phyloP scores from a whole-genome alignment of 2,329 filamentous ascomycete species.

The Fusarium sp. region DNA sequence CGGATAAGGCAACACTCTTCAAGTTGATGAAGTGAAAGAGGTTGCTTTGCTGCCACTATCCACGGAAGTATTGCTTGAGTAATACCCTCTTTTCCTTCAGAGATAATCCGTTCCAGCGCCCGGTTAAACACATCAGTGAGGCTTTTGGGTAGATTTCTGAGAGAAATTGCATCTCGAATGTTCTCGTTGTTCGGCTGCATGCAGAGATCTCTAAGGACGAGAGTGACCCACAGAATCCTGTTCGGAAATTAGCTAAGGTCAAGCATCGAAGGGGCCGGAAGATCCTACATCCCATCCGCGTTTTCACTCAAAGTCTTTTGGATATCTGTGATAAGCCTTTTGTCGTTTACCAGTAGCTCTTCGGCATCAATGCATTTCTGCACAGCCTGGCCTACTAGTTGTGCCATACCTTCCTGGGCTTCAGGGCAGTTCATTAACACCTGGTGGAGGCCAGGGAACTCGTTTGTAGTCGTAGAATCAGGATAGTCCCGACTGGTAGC shows the following conservation, averaged over 20 bases:
- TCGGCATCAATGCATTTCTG: not conserved
- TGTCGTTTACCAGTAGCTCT: not conserved
- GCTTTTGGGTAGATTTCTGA: rapidly evolving
- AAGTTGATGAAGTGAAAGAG: not conserved
- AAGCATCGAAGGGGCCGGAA: rapidly evolving
- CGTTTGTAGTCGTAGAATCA: rapidly evolving
- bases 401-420: rapidly evolving
- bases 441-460: rapidly evolving
- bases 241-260: rapidly evolving
- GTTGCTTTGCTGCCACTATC: not conserved
- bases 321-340: rapidly evolving
- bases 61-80: not conserved
- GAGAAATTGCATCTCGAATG: not conserved
- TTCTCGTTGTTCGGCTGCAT: not conserved
- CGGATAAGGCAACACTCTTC: not conserved
- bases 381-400: not conserved
- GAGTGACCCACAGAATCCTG: not conserved
- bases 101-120: rapidly evolving
- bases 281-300: not conserved
- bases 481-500: not conserved
- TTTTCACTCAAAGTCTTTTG: rapidly evolving
- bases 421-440: not conserved
- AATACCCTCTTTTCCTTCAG: rapidly evolving
- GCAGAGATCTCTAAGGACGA: not conserved
- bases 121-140: rapidly evolving